Base-by-base conservation (phyloP, 2,329 filamentous ascomycete genomes). In the Hymenoscyphus fraxineus region DNA sequence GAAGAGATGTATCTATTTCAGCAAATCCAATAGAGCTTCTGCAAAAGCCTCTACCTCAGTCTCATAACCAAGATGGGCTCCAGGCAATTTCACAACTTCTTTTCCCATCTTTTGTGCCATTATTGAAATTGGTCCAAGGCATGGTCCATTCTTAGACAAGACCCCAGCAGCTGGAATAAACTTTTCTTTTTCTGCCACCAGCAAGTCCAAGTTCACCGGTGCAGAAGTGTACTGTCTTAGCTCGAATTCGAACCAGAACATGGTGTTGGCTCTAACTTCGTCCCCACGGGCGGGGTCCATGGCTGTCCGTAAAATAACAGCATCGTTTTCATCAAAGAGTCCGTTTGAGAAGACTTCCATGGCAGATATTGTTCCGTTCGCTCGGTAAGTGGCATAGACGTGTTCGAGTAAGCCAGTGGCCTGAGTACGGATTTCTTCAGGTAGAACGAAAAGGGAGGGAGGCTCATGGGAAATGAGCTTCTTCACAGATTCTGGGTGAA, bases 1-100 rank as follows among this genome's bases (percentile, higher is more conserved):
- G 35, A 35, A 35, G 9, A 7, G 6, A 35, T 35, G 35, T 9
- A 6, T 35, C 35, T 35, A 35, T 35, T 35, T 35, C 9, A 51
- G 7, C 19, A 51, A 10, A 10, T 27, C 19, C 6, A 19, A 51
- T 10, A 51, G 3, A 2, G n/a, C n/a, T 22, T 4, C 2, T 22
- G 44, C 19, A 12, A 51, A 60, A 35, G 27, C 22, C 13, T 60
- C 40, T 4, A 39, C 22, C 13, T 27, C 22, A 31, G 35, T 51
- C 19, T 32, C 47, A 51, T 63, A 63, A 9, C 79, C 89, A 51
- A 67, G 27, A 47, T 66, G 62, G 32, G 62, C 65, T 19, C 65
- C 62, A 38, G 65, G 62, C 31, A 62, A 27, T 27, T 59, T 61
- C 9, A 62, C 35, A 22, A 27, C 7, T 27, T 64, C 65, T 27